phyloP scores from a whole-genome alignment of 2,329 filamentous ascomycete species.

The Bipolaris zeicola region DNA sequence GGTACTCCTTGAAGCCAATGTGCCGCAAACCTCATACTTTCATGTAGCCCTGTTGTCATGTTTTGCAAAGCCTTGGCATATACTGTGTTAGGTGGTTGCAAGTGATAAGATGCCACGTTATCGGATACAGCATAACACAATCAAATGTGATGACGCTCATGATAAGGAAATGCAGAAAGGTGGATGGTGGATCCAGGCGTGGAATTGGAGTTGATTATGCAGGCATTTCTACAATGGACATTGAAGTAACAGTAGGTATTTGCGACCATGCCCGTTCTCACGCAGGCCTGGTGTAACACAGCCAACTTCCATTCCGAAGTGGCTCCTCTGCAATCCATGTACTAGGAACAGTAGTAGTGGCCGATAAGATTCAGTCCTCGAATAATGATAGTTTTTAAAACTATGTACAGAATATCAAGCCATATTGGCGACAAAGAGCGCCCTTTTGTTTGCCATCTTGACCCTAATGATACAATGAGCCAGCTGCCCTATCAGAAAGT shows the following conservation, averaged over 20 bases:
- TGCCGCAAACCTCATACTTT: constrained; percentile 7
- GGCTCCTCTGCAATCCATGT: neutral
- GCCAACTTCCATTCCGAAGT: too few relatives aligned
- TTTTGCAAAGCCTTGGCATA: constrained; percentile 2
- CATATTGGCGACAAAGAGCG: neutral
- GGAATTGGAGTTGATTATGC: neutral
- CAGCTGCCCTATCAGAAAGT: constrained; percentile 7
- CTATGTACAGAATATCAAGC: constrained; percentile 14
- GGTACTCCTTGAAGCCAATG: neutral
- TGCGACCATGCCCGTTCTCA: too few relatives aligned
- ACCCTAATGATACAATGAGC: neutral
- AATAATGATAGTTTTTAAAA: neutral
- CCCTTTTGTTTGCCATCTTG: neutral
- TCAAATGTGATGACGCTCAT: neutral
- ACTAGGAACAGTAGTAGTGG: neutral
- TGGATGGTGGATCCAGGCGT: neutral
- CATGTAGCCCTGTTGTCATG: constrained; percentile 4
- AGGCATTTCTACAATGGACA: too few relatives aligned
- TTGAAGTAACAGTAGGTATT: too few relatives aligned
- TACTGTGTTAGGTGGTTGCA: neutral
- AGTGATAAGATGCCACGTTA: neutral
- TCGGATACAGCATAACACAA: neutral
- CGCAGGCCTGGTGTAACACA: too few relatives aligned
- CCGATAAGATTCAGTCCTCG: too few relatives aligned
- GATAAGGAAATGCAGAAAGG: neutral